A percentile compares a stretch with the other conserved stretches of the same genome.
phyloP scores from a whole-genome alignment of 352 stramenopile species.

The Phytophthora colocasiae region DNA sequence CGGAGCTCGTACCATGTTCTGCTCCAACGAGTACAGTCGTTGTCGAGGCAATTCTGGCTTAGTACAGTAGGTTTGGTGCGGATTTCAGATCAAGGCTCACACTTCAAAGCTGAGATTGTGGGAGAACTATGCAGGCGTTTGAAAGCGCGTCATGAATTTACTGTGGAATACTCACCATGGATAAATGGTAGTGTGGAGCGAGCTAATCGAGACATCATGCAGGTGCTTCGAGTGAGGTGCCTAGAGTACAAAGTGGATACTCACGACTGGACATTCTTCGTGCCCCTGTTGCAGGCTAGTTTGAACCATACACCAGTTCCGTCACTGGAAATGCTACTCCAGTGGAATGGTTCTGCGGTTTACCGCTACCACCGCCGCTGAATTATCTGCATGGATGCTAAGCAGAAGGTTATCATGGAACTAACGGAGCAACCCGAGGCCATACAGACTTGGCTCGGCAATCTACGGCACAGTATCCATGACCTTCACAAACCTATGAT shows the following conservation, averaged over 20 bases:
- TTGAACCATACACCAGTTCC: neutral
- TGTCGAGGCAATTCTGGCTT: neutral
- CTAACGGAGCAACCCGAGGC: neutral
- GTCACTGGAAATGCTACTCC: neutral
- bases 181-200: conserved; percentile 1
- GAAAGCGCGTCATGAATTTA: conserved; percentile 1
- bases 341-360: neutral
- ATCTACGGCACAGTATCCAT: neutral
- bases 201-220: neutral
- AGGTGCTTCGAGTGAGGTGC: neutral
- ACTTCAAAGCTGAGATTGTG: neutral
- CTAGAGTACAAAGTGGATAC: neutral
- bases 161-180: neutral
- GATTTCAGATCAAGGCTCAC: neutral
- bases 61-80: neutral
- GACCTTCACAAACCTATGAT: neutral
- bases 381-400: neutral
- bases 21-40: neutral
- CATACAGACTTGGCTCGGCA: neutral
- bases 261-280: conserved; percentile 1
- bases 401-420: neutral
- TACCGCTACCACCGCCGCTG: neutral
- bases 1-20: neutral
- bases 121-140: neutral
- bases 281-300: neutral